A percentile compares a stretch with the other conserved stretches of the same genome.
Conservation (phyloP, 192 early-diverging fungal genomes). For the Coemansia pectinata region DNA sequence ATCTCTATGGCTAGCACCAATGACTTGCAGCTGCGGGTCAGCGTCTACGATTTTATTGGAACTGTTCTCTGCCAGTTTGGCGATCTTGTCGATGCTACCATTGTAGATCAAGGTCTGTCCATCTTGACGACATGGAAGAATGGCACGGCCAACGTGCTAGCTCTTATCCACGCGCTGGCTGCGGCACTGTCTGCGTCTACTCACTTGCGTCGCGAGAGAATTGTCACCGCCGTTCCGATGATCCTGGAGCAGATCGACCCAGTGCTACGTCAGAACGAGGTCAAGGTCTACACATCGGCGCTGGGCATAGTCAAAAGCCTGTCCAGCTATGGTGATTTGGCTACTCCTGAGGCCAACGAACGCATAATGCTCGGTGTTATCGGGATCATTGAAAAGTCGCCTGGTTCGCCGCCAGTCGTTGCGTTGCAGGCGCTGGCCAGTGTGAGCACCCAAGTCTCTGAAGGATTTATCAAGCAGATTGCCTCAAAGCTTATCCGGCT, state of each 20-base stretch:
- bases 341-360: conserved; percentile 4
- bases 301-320: conserved; percentile 27
- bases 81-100: conserved; percentile 12
- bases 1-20: conserved; percentile 4
- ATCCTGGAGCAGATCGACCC: conserved; percentile 9
- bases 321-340: conserved; percentile 21
- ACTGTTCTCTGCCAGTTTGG: conserved; percentile 24
- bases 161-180: conserved; percentile 18
- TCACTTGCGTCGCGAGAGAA: conserved; percentile 12
- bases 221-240: conserved; percentile 11
- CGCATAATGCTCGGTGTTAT: conserved; percentile 17
- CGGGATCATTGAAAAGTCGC: conserved; percentile 21
- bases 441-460: conserved; percentile 28
- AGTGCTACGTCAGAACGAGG: conserved; percentile 17
- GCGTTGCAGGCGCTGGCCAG: conserved; percentile 35
- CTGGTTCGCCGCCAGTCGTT: conserved; percentile 25
- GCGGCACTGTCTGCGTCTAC: conserved; percentile 20
- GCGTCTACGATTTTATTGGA: conserved; percentile 20
- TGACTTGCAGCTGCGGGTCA: conserved; percentile 18
- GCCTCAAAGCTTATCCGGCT: conserved; percentile 10
- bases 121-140: conserved; percentile 17
- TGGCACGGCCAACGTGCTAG: background rate
- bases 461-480: conserved; percentile 1
- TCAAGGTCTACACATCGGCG: conserved; percentile 4
- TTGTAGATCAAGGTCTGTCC: conserved; percentile 5